phyloP scores from a whole-genome alignment of 2,329 filamentous ascomycete genomes.

The Pseudonectria foliicola region DNA sequence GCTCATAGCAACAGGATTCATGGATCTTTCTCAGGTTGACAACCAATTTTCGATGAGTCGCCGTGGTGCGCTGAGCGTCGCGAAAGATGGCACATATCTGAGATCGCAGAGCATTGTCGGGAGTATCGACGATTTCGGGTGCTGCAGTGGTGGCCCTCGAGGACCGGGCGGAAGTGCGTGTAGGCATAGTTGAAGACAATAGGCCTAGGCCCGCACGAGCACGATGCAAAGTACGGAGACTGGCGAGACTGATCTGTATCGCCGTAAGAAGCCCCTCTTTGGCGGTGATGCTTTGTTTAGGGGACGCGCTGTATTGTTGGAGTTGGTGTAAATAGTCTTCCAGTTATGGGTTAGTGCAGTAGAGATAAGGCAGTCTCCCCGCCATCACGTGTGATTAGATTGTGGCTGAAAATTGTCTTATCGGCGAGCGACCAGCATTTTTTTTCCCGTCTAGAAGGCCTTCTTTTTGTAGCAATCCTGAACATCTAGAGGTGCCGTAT shows the following conservation, averaged over 20 bases:
- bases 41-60: conserved; percentile 81
- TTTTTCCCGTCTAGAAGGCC: conserved; percentile 12
- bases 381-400: conserved; percentile 31
- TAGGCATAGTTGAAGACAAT: conserved; percentile 36
- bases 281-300: conserved; percentile 20
- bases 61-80: conserved; percentile 82
- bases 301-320: conserved; percentile 16
- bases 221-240: conserved; percentile 3
- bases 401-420: conserved; percentile 10
- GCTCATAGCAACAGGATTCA: conserved; percentile 70
- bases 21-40: conserved; percentile 86
- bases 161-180: conserved; percentile 40
- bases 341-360: conserved; percentile 20
- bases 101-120: conserved; percentile 61
- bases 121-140: conserved; percentile 73
- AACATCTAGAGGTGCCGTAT: conserved; percentile 8
- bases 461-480: conserved; percentile 4
- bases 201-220: conserved; percentile 3
- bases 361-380: conserved; percentile 7
- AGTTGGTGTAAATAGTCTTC: conserved; percentile 27
- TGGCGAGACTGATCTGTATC: conserved; percentile 2
- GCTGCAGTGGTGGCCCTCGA: conserved; percentile 39
- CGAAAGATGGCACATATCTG: conserved; percentile 68
- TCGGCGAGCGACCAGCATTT: conserved; percentile 10
- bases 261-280: conserved; percentile 7